Base-by-base conservation (phyloP, 257 asterid species). In the Solanum gracilifrons region DNA sequence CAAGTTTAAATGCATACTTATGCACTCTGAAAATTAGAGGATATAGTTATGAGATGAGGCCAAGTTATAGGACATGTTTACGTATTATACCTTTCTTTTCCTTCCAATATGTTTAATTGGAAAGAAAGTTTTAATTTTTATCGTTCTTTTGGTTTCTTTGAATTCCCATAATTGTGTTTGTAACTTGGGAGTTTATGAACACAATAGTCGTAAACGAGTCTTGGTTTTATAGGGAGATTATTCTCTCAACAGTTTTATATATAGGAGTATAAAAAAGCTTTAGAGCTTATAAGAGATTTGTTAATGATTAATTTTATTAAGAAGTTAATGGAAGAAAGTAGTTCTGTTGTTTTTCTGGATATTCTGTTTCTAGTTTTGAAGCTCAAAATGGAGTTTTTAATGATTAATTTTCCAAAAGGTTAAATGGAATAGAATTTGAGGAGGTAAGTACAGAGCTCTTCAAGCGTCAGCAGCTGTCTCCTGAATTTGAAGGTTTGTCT, bases 351-450 rank as follows among this genome's bases (percentile, higher is more conserved):
- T 74, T 71, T 73, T 10, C 39, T 74, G 31, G 48, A 21, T 36
- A 48, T 35, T 74, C 21, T 69, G 46, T 79, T 79, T 43, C 84
- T 15, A 41, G 5, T 79, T 79, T 25, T 79, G 84, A 41, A 41
- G 84, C 64, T 79, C 15, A 27, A 27, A 79, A 16, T 15, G 5
- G 39, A 43, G 84, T 25, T 79, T 43, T 16, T 46, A 79, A 46
- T 8, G 85, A 43, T 79, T 79, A 15, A 4, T 15, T 77, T 79
- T 41, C 15, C 5, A 4, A 79, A 85, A 95, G 99, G 90, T 87
- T 90, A 18, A 95, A 96, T 88, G 98, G 93, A 89, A 95, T 96
- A 5, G 98, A 94, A 1, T 95, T 96, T 86, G 98, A 96, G 90
- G 98, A 95, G 90, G 95, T 93, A 82, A 92, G 18, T 60, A 88